Conservation (phyloP, 164 flowering plant species). For the Berberis vulgaris region DNA sequence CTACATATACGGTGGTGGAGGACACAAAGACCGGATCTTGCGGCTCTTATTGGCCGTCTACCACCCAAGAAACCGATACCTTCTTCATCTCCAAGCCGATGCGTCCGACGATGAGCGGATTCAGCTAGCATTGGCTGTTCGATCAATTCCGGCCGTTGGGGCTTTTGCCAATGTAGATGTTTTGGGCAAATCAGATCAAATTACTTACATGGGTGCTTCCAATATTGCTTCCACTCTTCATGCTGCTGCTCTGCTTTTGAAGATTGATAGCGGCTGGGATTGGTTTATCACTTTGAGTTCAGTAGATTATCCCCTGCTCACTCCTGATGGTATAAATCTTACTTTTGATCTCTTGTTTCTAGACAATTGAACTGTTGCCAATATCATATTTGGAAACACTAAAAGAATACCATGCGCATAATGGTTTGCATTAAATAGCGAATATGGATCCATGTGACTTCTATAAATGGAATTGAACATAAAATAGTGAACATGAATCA, state of each 20-base stretch:
- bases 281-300: slow-evolving; percentile 85
- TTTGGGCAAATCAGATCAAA: slow-evolving; percentile 75
- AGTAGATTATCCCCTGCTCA: slow-evolving; percentile 77
- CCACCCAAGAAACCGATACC: slow-evolving; percentile 82
- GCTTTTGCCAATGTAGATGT: slow-evolving; percentile 87
- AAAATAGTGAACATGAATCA: too few species aligned
- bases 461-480: too few species aligned
- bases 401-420: too few species aligned
- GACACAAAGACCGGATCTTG: slow-evolving; percentile 51
- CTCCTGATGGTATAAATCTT: slow-evolving; percentile 71
- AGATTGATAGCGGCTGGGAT: slow-evolving; percentile 74
- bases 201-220: slow-evolving; percentile 63
- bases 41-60: slow-evolving; percentile 74
- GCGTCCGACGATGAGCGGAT: slow-evolving; percentile 56
- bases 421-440: too few species aligned
- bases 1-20: slow-evolving; percentile 67
- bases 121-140: slow-evolving; percentile 38
- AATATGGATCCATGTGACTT: too few species aligned
- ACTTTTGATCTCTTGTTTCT: too few species aligned
- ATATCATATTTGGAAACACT: too few species aligned
- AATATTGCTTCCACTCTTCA: slow-evolving; percentile 56
- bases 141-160: slow-evolving; percentile 46
- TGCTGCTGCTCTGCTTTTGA: slow-evolving; percentile 70
- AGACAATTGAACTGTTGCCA: too few species aligned
- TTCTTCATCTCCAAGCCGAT: slow-evolving; percentile 62